Evolutionary conservation across 176 grass and related monocot species (phyloP), one percentile per base, ranked within the genome.

Genomic region (Luzula sylvatica): DNA sequence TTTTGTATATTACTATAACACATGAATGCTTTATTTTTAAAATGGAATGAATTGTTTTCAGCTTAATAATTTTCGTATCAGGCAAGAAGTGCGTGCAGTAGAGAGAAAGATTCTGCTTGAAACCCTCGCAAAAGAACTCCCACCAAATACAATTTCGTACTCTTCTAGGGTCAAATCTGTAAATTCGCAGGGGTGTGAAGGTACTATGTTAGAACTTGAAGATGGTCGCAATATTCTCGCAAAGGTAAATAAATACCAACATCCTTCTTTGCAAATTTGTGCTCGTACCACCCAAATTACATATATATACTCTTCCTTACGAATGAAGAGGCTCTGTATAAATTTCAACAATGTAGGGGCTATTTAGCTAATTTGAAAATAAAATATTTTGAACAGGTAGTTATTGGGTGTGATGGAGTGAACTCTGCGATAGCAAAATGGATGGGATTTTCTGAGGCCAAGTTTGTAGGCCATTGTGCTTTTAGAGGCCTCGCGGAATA

Each of bases 361-460:
- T 20, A 41, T 49, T 41, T 32, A 32, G 3, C 29, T 32, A 4
- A 32, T 32, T 4, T 4, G 8, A 32, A 4, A 32, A 8, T 32
- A 4, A 32, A 32, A 32, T 29, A 53, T 82, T 42, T 35, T 35
- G 30, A 56, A 42, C 71, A 88, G 85, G 72, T 72, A 12, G 77
- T 95, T 27, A 58, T 95, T 26, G 90, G 80, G 14, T 95, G 90
- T 63, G 83, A 88, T 59, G 90, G 90, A 13, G 67, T 95, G 24
- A 76, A 69, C 46, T 95, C 90, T 11, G 83, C 67, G 8, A 72
- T 95, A 27, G 90, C 90, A 2, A 55, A 76, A 74, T 95, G 83
- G 90, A 88, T 95, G 90, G 83, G 90, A 3, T 95, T 86, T 74
- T 67, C 83, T 13, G 90, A 85, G 63, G 83, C 80, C 5, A 72